Percentiles rank a stretch among this genome's conserved stretches.
Conservation (phyloP, 306 rosid genomes). For the Canavalia gladiata region DNA sequence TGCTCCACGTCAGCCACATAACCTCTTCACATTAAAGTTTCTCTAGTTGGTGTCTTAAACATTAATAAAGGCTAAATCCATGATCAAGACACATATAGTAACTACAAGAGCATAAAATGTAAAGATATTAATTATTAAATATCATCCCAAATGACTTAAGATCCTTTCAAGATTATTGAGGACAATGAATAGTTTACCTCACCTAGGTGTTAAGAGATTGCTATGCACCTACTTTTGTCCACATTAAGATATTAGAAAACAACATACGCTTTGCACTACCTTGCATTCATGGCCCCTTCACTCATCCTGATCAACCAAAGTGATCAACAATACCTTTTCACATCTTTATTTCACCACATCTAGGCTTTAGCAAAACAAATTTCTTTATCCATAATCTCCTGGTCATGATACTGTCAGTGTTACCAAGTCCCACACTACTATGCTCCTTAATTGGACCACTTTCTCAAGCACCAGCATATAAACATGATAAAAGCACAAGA, state of each 20-base stretch:
- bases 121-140: too few relatives aligned
- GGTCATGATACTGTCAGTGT: background rate
- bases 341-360: background rate
- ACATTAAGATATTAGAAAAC: background rate
- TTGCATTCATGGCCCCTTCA: background rate
- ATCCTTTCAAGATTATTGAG: background rate
- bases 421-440: background rate
- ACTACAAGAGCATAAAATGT: too few relatives aligned
- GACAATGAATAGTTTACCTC: constrained; percentile 12
- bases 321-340: background rate
- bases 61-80: constrained; percentile 18
- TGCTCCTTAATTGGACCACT: background rate
- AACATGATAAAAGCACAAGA: background rate
- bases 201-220: background rate
- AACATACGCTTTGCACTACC: background rate
- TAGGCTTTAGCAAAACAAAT: background rate
- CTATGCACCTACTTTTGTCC: background rate
- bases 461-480: background rate
- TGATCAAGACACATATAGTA: background rate
- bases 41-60: background rate
- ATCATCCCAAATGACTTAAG: background rate
- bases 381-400: constrained; percentile 1
- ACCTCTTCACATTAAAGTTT: background rate
- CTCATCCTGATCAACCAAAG: constrained; percentile 8
- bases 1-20: background rate